Evolutionary conservation across 108 stramenopile species (phyloP), one percentile per base, ranked within the genome.

Genomic region (Aureococcus anophagefferens): DNA sequence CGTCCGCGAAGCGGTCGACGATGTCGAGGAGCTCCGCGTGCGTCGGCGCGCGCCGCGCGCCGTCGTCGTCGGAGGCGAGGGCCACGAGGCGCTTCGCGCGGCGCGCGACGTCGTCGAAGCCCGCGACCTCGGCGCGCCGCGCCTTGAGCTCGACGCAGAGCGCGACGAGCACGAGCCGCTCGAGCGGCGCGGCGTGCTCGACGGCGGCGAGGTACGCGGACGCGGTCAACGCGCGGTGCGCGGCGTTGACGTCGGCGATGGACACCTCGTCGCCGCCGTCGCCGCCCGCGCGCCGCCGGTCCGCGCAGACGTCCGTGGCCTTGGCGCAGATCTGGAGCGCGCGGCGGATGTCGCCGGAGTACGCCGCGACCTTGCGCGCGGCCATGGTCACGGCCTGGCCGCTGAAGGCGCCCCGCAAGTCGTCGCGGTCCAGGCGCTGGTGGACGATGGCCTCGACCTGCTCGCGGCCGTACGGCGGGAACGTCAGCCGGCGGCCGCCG

Each of bases 341-440:
- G 75, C 90, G 92, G 30, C 96, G 83, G 63, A 96, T 85, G 76
- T 99, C 97, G 25, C 97, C 97, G 29, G 90, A 88, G 44, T 87
- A 32, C 28, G 82, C 84, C 5, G 92, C 89, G 59, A 91, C 90
- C 75, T 94, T 98, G 65, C 85, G 88, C 30, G 94, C 88, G 11
- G 91, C 94, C 81, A 95, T 91, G 64, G 79, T 73, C 35, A 95
- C 74, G n/a, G 93, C 90, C 62, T 88, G 87, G 9, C 77, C 45
- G 16, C 90, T 81, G 79, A 95, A 92, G 15, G 85, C 66, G 33
- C 25, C 44, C 4, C 80, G 46, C 13, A 46, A 77, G 25, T 15
- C 40, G 46, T 80, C 46, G 0, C 82, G 76, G 17, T 35, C 74
- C 45, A 31, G 51, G 21, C 51, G 51, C 51, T 59, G 51, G 7